Conservation (phyloP, 805 yeast species). For the Yarrowia hollandica region DNA sequence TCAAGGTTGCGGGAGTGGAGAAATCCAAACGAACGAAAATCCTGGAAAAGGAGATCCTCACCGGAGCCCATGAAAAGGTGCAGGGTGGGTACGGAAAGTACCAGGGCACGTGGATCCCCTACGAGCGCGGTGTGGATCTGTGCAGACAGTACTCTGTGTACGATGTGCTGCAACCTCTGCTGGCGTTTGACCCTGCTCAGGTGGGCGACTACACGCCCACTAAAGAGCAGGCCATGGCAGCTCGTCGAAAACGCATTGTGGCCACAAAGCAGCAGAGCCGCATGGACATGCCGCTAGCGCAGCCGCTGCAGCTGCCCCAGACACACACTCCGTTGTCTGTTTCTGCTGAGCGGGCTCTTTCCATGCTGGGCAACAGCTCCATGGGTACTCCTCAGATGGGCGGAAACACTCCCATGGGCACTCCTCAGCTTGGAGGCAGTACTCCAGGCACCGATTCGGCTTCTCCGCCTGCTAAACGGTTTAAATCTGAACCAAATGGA, state of each 20-base stretch:
- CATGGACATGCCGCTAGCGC: constrained; percentile 36
- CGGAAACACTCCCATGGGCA: background rate
- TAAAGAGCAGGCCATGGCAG: constrained; percentile 50
- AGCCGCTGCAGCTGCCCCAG: constrained; percentile 27
- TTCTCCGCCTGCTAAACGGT: constrained; percentile 22
- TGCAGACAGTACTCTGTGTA: constrained; percentile 61
- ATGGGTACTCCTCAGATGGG: background rate
- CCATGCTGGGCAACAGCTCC: constrained; percentile 31
- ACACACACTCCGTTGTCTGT: constrained; percentile 34
- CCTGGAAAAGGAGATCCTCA: constrained; percentile 62
- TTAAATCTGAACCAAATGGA: background rate
- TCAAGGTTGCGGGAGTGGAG: constrained; percentile 68
- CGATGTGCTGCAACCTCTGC: constrained; percentile 53
- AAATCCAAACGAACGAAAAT: constrained; percentile 62
- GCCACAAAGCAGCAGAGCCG: constrained; percentile 15
- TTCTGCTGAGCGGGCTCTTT: constrained; percentile 34
- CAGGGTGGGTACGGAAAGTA: constrained; percentile 75
- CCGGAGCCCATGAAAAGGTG: constrained; percentile 67
- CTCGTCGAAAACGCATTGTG: constrained; percentile 38
- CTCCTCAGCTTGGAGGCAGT: constrained; percentile 1
- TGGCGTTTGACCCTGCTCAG: constrained; percentile 46
- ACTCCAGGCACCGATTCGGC: constrained; percentile 2
- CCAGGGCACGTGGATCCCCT: constrained; percentile 76
- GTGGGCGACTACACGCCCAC: constrained; percentile 47
- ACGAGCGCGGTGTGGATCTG: constrained; percentile 56